Evolutionary conservation across 2,329 filamentous ascomycete species (phyloP).

Genomic region (Alternaria gansuensis): DNA sequence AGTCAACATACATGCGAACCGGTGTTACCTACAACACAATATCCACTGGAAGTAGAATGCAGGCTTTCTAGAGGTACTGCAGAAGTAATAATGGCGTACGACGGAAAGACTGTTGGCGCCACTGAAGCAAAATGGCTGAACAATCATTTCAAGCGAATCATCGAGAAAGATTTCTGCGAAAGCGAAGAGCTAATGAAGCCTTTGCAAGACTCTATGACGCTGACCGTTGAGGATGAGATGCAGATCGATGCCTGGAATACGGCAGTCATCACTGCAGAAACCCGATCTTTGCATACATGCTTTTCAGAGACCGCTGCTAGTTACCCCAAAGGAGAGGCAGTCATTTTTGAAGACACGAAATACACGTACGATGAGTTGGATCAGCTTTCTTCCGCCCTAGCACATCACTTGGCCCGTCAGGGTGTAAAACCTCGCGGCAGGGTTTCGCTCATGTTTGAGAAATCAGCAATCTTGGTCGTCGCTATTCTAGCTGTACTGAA

Average conservation of each 20-base stretch:
- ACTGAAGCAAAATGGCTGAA: neutral
- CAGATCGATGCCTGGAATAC: neutral
- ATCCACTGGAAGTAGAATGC: neutral
- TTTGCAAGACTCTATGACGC: neutral
- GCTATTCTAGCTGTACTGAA: constrained; percentile 4
- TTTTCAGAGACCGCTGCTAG: neutral
- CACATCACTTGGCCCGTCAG: neutral
- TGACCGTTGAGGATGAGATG: neutral
- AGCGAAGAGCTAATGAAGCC: neutral
- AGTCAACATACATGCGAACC: neutral
- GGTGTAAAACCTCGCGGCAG: neutral
- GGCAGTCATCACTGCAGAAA: neutral
- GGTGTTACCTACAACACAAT: neutral
- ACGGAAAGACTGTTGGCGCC: neutral
- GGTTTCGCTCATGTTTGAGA: neutral
- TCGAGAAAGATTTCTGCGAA: neutral
- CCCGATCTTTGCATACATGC: neutral
- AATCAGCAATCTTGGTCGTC: neutral
- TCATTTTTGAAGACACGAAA: neutral
- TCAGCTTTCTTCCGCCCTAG: neutral
- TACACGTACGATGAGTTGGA: neutral
- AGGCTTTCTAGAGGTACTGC: neutral
- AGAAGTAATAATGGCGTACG: neutral
- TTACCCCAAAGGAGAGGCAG: neutral
- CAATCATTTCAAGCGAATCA: neutral